Evolutionary conservation across 2,329 filamentous ascomycete genomes (phyloP).

Genomic region (Ophiostoma sp.): DNA sequence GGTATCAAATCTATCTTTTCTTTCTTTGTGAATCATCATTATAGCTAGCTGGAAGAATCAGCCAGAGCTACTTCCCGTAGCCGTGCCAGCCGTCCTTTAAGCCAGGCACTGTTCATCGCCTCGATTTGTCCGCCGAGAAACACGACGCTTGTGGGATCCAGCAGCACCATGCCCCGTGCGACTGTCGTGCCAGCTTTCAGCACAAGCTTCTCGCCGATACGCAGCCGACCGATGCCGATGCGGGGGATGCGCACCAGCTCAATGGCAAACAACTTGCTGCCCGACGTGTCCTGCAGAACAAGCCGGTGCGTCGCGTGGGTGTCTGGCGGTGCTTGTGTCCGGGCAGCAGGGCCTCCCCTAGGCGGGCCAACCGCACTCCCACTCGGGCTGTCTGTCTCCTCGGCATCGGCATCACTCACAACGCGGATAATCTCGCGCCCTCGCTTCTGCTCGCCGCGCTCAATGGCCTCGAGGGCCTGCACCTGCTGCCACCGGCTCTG

Average conservation of each 20-base stretch:
- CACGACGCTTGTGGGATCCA: conserved; percentile 63
- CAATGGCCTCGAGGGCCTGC: conserved; percentile 69
- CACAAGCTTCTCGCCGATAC: conserved; percentile 77
- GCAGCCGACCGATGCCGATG: conserved; percentile 58
- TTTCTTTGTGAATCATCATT: background rate
- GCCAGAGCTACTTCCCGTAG: background rate
- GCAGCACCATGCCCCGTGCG: conserved; percentile 69
- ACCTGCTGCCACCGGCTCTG: conserved; percentile 80
- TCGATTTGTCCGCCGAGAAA: conserved; percentile 87
- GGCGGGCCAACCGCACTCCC: background rate
- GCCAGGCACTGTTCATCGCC: conserved; percentile 71
- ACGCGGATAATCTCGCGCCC: conserved; percentile 80
- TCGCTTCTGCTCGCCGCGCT: conserved; percentile 65
- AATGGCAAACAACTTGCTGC: conserved; percentile 63
- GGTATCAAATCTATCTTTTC: conserved; percentile 11
- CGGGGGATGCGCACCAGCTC: conserved; percentile 64
- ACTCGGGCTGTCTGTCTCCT: conserved; percentile 18
- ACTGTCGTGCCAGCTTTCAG: conserved; percentile 61
- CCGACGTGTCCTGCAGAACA: conserved; percentile 72
- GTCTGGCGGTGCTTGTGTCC: conserved; percentile 22
- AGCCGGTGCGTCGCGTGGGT: conserved; percentile 67
- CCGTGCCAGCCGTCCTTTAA: conserved; percentile 43
- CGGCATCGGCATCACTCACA: conserved; percentile 37
- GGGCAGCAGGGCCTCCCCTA: conserved; percentile 18
- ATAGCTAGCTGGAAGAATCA: background rate